phyloP scores from a whole-genome alignment of 331 rosid genomes.

The Arachis monticola region DNA sequence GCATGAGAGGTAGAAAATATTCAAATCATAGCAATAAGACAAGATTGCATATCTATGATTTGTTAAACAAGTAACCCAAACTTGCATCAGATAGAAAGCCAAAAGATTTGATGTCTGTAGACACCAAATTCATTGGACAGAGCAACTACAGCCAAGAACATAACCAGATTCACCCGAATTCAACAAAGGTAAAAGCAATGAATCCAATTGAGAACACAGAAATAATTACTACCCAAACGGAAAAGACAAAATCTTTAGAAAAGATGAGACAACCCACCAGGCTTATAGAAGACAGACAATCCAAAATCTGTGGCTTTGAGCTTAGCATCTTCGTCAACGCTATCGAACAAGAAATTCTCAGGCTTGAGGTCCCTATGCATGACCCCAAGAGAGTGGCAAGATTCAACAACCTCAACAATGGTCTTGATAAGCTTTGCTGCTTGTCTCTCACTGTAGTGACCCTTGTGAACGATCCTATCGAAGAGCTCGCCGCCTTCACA shows the following conservation, averaged over 20 bases:
- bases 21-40: constrained; percentile 3
- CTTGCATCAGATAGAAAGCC: neutral
- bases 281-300: constrained; percentile 60
- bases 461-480: constrained; percentile 63
- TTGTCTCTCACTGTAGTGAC: constrained; percentile 62
- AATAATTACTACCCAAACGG: neutral
- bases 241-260: neutral
- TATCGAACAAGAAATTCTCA: constrained; percentile 61
- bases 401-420: constrained; percentile 54
- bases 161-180: constrained; percentile 1
- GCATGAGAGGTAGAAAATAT: neutral
- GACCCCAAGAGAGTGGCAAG: constrained; percentile 70
- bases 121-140: too few relatives aligned
- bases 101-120: too few relatives aligned
- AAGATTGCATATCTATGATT: constrained; percentile 7
- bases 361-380: constrained; percentile 74
- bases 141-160: too few relatives aligned
- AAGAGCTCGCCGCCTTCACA: constrained; percentile 68
- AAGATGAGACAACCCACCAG: constrained; percentile 42
- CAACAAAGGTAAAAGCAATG: too few relatives aligned
- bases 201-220: neutral
- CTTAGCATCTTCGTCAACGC: constrained; percentile 55
- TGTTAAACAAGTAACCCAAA: constrained; percentile 19
- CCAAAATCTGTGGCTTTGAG: constrained; percentile 70
- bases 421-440: constrained; percentile 54